Conservation (phyloP, 495 filamentous ascomycete species). For the Stereocaulon alpinum region DNA sequence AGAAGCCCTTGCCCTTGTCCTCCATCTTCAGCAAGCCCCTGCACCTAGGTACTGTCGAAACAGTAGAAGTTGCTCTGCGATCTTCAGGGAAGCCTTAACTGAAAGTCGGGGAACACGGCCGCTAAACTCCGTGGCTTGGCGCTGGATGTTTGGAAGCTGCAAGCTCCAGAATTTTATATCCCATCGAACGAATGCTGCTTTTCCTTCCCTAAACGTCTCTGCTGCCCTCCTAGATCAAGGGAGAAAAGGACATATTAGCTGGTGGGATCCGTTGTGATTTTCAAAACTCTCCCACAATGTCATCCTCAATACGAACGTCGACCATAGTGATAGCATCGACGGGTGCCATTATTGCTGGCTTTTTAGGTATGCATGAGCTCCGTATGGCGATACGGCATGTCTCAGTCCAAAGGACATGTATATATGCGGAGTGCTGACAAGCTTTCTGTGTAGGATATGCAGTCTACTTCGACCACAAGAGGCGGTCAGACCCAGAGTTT, state of each 20-base stretch:
- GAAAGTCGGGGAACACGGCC: not conserved
- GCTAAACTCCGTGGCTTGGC: conserved; percentile 9
- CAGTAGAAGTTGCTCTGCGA: not conserved
- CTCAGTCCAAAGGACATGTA: not conserved
- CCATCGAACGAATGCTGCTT: not conserved
- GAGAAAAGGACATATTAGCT: not conserved
- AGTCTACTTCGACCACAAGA: conserved; percentile 89
- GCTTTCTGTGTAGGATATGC: conserved; percentile 50
- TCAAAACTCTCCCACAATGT: conserved; percentile 1
- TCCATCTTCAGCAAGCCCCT: conserved; percentile 39
- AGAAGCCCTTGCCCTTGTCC: conserved; percentile 62
- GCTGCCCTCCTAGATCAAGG: not conserved
- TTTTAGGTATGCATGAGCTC: conserved; percentile 47
- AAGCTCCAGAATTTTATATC: conserved; percentile 1
- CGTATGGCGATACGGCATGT: not conserved
- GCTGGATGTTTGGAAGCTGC: not conserved
- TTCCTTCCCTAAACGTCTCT: not conserved
- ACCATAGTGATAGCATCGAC: conserved; percentile 63
- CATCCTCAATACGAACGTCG: conserved; percentile 42
- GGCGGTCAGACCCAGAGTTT: conserved; percentile 79
- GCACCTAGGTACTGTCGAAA: not conserved
- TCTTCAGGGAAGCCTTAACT: not conserved
- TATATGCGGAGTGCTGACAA: not conserved
- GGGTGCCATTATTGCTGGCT: conserved; percentile 63
- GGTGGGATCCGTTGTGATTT: not conserved